phyloP scores from a whole-genome alignment of 148 eudicot genomes.

The Salicornia ramosissima region DNA sequence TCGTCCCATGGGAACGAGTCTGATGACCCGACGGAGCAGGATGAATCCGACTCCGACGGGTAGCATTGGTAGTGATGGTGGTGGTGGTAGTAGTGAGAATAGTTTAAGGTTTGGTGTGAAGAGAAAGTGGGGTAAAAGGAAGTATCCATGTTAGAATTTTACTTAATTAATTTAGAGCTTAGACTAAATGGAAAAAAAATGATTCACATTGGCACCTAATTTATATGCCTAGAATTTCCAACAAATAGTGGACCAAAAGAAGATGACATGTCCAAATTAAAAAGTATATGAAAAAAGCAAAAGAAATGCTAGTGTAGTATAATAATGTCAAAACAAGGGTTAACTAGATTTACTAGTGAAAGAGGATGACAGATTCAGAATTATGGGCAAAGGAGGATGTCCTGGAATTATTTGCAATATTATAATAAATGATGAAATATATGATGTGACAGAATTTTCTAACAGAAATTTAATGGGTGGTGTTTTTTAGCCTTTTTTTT shows the following conservation, averaged over 20 bases:
- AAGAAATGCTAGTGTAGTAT: not conserved
- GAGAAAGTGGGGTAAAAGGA: conserved; percentile 8
- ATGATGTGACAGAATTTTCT: too few species aligned
- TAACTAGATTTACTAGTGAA: conserved; percentile 19
- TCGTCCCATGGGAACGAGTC: conserved; percentile 23
- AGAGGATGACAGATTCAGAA: conserved; percentile 21
- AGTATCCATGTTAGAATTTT: conserved; percentile 28
- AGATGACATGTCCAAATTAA: too few species aligned
- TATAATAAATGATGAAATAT: too few species aligned
- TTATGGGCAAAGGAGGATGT: conserved; percentile 37
- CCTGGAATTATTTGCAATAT: conserved; percentile 14
- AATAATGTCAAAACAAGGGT: conserved; percentile 14
- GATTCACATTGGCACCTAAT: conserved; percentile 10
- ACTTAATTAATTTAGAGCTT: not conserved
- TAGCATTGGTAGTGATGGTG: not conserved
- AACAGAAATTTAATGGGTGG: too few species aligned
- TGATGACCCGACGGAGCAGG: conserved; percentile 12
- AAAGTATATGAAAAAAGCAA: too few species aligned
- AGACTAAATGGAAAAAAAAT: conserved; percentile 10
- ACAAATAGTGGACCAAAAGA: too few species aligned
- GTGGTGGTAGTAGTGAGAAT: not conserved
- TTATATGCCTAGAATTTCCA: conserved; percentile 27
- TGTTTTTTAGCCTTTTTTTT: not conserved
- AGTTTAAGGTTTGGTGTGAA: not conserved
- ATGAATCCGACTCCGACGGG: conserved; percentile 18